Conservation (phyloP, 139 green algal genomes). For the Bryopsis sp. region DNA sequence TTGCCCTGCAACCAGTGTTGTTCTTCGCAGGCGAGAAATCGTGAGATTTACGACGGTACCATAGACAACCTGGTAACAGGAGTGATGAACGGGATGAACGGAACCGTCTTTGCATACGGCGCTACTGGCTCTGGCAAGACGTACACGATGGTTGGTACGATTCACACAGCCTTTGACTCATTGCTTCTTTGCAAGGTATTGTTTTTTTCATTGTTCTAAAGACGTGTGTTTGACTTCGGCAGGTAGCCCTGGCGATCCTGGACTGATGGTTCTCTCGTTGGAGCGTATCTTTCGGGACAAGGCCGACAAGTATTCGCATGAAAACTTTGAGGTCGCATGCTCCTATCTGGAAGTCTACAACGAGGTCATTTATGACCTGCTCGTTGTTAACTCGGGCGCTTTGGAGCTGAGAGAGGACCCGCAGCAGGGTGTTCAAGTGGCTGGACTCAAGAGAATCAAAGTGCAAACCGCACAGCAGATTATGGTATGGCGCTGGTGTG, state of each 20-base stretch:
- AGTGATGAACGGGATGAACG: conserved; percentile 65
- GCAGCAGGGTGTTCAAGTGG: conserved; percentile 32
- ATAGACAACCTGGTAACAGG: conserved; percentile 47
- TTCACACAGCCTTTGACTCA: neutral
- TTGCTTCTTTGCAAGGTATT: neutral
- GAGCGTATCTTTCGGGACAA: conserved; percentile 58
- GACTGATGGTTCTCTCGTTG: conserved; percentile 74
- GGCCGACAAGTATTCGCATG: conserved; percentile 23
- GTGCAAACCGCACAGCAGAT: conserved; percentile 37
- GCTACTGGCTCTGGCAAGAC: conserved; percentile 54
- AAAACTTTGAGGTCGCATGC: conserved; percentile 50
- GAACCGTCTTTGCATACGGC: conserved; percentile 65
- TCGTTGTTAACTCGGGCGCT: conserved; percentile 38
- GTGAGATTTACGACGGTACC: conserved; percentile 60
- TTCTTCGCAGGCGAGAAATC: conserved; percentile 52
- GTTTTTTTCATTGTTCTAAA: neutral
- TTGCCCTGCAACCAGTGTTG: too few species aligned
- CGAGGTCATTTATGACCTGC: conserved; percentile 69
- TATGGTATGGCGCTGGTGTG: conserved; percentile 40
- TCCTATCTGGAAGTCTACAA: conserved; percentile 73
- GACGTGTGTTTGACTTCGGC: neutral
- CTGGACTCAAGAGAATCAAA: conserved; percentile 28
- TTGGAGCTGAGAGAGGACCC: conserved; percentile 70
- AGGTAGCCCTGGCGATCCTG: conserved; percentile 47
- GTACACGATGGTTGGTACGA: conserved; percentile 55